Conservation (phyloP, 1,284 basidiomycete genomes). For the Leccinum fuscescens region DNA sequence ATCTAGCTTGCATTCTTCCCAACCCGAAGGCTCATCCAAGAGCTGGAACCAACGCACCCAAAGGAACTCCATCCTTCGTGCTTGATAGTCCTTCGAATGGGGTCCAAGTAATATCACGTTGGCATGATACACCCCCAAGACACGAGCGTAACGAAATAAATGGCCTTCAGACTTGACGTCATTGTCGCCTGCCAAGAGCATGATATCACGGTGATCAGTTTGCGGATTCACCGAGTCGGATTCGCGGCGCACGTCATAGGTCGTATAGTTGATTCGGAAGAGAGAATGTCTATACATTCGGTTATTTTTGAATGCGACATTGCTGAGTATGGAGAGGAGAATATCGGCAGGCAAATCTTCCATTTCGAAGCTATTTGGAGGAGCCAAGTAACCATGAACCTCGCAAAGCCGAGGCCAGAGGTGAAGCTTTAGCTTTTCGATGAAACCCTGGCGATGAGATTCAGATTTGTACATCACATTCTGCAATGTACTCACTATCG, state of each 20-base stretch:
- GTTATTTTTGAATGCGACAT: neutral
- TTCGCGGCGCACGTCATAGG: neutral
- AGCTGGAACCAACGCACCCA: neutral
- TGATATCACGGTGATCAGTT: neutral
- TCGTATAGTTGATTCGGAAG: neutral
- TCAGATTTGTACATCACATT: neutral
- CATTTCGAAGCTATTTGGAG: neutral
- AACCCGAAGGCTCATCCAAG: neutral
- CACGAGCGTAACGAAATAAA: neutral
- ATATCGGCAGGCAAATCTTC: neutral
- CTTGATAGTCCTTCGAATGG: neutral
- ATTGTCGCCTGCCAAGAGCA: neutral
- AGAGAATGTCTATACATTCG: neutral
- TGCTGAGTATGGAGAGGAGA: neutral
- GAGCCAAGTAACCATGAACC: neutral
- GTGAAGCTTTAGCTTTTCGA: neutral
- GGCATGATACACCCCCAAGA: neutral
- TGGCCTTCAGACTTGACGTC: neutral
- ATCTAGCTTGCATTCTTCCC: neutral
- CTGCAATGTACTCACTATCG: neutral
- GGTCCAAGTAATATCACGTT: neutral
- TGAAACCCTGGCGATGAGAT: neutral
- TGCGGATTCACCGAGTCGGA: neutral
- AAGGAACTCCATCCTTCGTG: neutral
- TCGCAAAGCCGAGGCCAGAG: neutral